These are phyloP conservation scores for Diplotaxis tenuifolia DNA, from an alignment of 345 rosid genomes.

Conservation along the genomic window DNA sequence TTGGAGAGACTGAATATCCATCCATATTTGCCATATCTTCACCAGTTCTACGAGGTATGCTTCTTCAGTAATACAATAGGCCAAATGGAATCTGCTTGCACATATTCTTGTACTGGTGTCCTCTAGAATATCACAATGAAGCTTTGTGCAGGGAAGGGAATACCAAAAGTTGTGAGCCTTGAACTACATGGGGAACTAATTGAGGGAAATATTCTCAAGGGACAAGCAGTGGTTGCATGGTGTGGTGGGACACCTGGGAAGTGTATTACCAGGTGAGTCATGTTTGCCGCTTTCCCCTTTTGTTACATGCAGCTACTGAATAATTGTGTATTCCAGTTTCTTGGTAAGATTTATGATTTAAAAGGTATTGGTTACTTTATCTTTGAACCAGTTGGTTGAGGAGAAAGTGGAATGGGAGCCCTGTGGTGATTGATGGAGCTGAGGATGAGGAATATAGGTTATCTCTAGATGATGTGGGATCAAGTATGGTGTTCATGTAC, in stretches of 20 bases:
- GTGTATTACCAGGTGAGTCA: constrained; percentile 77
- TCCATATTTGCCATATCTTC: constrained; percentile 77
- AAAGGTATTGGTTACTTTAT: constrained; percentile 4
- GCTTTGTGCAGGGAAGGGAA: constrained; percentile 64
- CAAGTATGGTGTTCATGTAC: constrained; percentile 97
- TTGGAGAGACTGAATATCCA: constrained; percentile 73
- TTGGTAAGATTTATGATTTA: constrained; percentile 6
- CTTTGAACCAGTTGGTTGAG: constrained; percentile 73
- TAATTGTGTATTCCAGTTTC: neutral
- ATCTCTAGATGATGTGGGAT: constrained; percentile 75
- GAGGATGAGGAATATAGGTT: constrained; percentile 83
- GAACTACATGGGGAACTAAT: constrained; percentile 83
- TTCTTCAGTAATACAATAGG: constrained; percentile 15
- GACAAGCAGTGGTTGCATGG: constrained; percentile 88
- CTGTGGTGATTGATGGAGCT: constrained; percentile 82
- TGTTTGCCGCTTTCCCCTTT: constrained; percentile 15
- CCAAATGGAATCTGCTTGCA: constrained; percentile 11
- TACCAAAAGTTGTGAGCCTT: constrained; percentile 88
- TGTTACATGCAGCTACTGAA: constrained; percentile 12
- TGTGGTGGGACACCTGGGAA: constrained; percentile 96
- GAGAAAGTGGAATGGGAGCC: constrained; percentile 93
- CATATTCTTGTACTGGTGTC: neutral
- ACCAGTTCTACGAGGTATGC: constrained; percentile 73
- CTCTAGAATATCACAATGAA: constrained; percentile 16
- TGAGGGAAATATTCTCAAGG: constrained; percentile 73